Conservation (phyloP, 192 early-diverging fungal genomes). For the Gigaspora rosea region DNA sequence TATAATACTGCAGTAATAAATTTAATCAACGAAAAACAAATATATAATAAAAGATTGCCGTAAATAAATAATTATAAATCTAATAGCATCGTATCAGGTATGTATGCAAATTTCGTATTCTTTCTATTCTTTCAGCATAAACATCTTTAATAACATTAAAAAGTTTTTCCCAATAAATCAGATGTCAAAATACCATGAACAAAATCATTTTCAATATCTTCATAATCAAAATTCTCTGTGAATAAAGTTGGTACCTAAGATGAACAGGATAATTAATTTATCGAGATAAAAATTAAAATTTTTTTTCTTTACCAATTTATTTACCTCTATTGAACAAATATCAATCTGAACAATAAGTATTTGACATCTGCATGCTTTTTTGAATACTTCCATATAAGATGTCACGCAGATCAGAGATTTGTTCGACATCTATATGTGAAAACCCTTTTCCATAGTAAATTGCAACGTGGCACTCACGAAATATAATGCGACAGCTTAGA, state of each 20-base stretch:
- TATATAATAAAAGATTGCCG: too few species aligned
- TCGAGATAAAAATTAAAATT: not conserved
- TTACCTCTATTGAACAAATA: conserved; percentile 79
- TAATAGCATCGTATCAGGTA: too few species aligned
- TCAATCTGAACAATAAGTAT: too few species aligned
- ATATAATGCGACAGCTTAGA: too few species aligned
- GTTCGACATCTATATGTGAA: too few species aligned
- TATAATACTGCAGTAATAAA: conserved; percentile 35
- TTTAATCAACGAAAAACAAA: too few species aligned
- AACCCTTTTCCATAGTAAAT: too few species aligned
- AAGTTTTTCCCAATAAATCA: conserved; percentile 82
- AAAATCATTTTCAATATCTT: conserved; percentile 87
- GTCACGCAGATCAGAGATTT: too few species aligned
- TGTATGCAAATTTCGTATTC: conserved; percentile 67
- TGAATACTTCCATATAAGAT: conserved; percentile 61
- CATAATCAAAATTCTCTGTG: conserved; percentile 98
- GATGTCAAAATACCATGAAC: conserved; percentile 87
- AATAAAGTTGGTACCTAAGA: too few species aligned
- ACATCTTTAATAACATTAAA: conserved; percentile 75
- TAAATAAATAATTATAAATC: too few species aligned
- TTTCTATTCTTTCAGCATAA: conserved; percentile 70
- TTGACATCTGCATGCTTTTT: conserved; percentile 70
- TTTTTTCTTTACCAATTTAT: not conserved
- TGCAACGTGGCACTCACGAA: too few species aligned
- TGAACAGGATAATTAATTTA: not conserved